Conservation (phyloP, 2,329 filamentous ascomycete species). For the Pleurostoma richardsiae region DNA sequence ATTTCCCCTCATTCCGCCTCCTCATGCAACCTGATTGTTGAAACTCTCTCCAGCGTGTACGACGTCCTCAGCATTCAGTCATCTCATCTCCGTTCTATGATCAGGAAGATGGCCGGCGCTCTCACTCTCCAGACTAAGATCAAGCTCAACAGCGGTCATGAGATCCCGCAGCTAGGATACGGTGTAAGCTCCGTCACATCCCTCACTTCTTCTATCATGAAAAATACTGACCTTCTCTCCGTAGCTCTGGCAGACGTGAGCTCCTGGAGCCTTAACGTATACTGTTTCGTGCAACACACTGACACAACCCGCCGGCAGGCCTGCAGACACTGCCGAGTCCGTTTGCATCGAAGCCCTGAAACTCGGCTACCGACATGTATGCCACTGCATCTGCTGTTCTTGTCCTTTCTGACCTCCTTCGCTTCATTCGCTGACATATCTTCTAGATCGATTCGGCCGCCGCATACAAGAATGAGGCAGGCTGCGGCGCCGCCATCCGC, state of each 20-base stretch:
- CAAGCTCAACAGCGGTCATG: constrained; percentile 50
- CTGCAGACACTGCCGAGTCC: constrained; percentile 27
- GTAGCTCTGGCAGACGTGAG: constrained; percentile 50
- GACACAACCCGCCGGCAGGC: constrained; percentile 16
- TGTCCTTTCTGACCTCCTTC: not conserved
- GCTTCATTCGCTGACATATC: not conserved
- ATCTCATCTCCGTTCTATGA: no score
- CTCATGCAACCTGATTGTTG: not conserved
- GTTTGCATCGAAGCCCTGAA: constrained; percentile 40
- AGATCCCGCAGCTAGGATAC: constrained; percentile 47
- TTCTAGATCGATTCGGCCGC: constrained; percentile 49
- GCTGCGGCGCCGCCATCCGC: constrained; percentile 38
- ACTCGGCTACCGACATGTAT: constrained; percentile 48
- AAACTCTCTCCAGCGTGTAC: no score
- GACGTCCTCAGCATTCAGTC: no score
- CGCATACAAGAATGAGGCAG: constrained; percentile 45
- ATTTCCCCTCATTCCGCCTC: not conserved
- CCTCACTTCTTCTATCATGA: constrained; percentile 4
- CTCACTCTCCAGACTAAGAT: constrained; percentile 40
- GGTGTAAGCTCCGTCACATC: constrained; percentile 34
- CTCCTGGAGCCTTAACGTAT: not conserved
- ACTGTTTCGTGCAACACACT: not conserved
- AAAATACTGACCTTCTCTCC: constrained; percentile 3
- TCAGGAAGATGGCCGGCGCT: constrained; percentile 35
- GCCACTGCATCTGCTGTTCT: not conserved